Evolutionary conservation across 345 rosid genomes (phyloP).

Genomic region (Populus deltoides): DNA sequence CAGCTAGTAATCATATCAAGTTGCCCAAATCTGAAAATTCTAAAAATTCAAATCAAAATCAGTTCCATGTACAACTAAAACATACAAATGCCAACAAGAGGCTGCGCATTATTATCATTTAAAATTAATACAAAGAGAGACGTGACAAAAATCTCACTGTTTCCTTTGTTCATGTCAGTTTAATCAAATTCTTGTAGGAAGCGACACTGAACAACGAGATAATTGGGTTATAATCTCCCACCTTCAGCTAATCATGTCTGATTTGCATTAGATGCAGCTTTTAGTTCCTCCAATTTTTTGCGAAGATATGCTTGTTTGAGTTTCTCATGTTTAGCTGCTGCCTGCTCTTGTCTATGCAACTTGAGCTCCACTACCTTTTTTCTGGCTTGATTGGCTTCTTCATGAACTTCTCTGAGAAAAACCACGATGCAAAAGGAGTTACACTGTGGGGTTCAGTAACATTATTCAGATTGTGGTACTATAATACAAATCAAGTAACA

Average conservation of each 20-base stretch:
- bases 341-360: constrained; percentile 70
- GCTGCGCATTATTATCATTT: background rate
- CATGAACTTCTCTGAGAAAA: constrained; percentile 76
- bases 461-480: too few relatives aligned
- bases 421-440: background rate
- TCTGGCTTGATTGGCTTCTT: constrained; percentile 82
- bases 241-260: constrained; percentile 1
- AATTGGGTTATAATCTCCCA: background rate
- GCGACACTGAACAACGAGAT: background rate
- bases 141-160: background rate
- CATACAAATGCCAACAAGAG: background rate
- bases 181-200: background rate
- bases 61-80: background rate
- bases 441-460: too few relatives aligned
- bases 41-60: background rate
- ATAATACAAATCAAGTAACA: too few relatives aligned
- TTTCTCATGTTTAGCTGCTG: constrained; percentile 69
- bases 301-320: constrained; percentile 80
- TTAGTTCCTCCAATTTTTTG: constrained; percentile 78
- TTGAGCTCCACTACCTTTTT: constrained; percentile 67
- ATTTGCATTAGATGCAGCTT: constrained; percentile 41
- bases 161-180: background rate
- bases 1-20: background rate
- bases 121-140: background rate
- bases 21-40: background rate